phyloP scores from a whole-genome alignment of 495 filamentous ascomycete species.

The Cercophora scortea region DNA sequence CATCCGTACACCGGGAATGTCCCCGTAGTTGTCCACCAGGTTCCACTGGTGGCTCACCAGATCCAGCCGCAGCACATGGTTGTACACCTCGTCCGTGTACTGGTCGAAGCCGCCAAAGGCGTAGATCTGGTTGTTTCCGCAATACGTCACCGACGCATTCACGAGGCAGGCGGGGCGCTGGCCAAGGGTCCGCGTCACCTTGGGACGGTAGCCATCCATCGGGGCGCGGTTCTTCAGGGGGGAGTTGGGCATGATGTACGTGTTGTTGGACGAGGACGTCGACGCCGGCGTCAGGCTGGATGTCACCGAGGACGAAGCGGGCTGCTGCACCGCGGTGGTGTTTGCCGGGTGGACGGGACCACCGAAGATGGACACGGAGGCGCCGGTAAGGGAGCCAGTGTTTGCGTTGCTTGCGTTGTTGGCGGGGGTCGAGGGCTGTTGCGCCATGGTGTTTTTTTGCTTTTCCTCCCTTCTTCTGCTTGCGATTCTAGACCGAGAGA shows the following conservation, averaged over 20 bases:
- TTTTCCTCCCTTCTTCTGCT: too few species aligned
- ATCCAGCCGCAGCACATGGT: constrained; percentile 87
- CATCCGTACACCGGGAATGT: constrained; percentile 97
- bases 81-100: constrained; percentile 98
- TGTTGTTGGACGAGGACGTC: constrained; percentile 57
- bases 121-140: constrained; percentile 91
- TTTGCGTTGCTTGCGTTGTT: neutral
- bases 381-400: neutral
- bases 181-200: constrained; percentile 71
- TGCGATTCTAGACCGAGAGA: too few species aligned
- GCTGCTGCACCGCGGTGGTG: constrained; percentile 1
- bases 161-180: constrained; percentile 90
- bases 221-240: constrained; percentile 55
- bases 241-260: constrained; percentile 79
- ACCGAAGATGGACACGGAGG: constrained; percentile 31
- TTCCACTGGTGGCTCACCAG: constrained; percentile 84
- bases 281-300: constrained; percentile 37
- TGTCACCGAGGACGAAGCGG: constrained; percentile 19
- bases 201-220: constrained; percentile 68
- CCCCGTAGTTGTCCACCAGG: constrained; percentile 94
- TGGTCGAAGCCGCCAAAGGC: constrained; percentile 99
- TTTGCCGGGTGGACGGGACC: constrained; percentile 8
- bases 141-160: constrained; percentile 96
- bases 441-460: constrained; percentile 15
- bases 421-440: constrained; percentile 22